phyloP scores from a whole-genome alignment of 169 alveolate genomes.

The Plasmodium fragile region DNA sequence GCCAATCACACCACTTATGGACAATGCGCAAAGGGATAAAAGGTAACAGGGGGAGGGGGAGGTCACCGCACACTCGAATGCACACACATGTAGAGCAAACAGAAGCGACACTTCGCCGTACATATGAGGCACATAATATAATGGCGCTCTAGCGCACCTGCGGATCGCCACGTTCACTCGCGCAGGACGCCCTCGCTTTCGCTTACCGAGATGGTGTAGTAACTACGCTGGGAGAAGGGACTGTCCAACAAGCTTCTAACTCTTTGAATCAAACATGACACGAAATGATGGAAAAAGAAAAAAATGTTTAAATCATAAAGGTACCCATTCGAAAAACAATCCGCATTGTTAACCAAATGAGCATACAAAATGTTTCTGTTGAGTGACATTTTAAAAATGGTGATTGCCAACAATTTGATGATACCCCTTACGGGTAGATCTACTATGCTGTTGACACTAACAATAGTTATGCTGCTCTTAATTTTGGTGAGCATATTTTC shows the following conservation, averaged over 20 bases:
- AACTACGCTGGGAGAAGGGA: constrained; percentile 13
- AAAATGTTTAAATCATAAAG: constrained; percentile 28
- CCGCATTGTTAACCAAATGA: neutral
- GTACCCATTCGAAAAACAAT: neutral
- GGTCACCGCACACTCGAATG: neutral
- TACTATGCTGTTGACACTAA: constrained; percentile 13
- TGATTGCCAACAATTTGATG: constrained; percentile 16
- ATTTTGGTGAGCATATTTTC: constrained; percentile 26
- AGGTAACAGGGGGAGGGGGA: neutral
- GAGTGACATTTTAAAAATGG: constrained; percentile 26
- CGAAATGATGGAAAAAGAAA: constrained; percentile 26
- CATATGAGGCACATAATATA: neutral
- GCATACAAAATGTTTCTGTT: constrained; percentile 31
- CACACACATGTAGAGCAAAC: neutral
- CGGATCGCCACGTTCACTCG: neutral
- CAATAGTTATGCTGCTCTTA: constrained; percentile 26
- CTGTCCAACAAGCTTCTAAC: neutral
- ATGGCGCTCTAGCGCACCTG: neutral
- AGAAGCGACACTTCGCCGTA: neutral
- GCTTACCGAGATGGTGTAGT: constrained; percentile 40
- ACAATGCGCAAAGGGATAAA: neutral
- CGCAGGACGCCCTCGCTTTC: neutral
- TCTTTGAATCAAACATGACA: constrained; percentile 15
- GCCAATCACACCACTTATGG: neutral
- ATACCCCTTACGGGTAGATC: constrained; percentile 13